A percentile compares a stretch with the other conserved stretches of the same genome.
phyloP scores from a whole-genome alignment of 371 early-diverging fungal species.

The Mucor irregularis region DNA sequence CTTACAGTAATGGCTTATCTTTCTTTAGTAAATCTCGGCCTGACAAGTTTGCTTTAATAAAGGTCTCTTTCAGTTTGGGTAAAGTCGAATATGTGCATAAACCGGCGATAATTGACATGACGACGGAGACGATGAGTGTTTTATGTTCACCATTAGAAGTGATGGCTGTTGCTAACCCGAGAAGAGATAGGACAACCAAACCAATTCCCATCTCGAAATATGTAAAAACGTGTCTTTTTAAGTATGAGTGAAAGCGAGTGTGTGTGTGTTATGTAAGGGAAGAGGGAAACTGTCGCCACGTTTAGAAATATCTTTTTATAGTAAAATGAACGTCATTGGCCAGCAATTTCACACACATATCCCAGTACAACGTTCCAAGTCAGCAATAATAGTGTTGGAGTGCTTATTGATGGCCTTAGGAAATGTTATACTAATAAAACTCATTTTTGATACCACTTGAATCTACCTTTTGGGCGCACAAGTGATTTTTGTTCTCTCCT shows the following conservation, averaged over 20 bases:
- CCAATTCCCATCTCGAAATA: not conserved
- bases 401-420: too few relatives aligned
- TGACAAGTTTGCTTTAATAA: slow-evolving; percentile 71
- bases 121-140: slow-evolving; percentile 66
- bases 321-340: too few relatives aligned
- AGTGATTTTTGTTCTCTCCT: slow-evolving; percentile 4
- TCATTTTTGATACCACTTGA: slow-evolving; percentile 5
- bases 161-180: slow-evolving; percentile 8
- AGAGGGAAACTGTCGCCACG: not conserved
- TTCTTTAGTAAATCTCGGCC: slow-evolving; percentile 86
- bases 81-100: slow-evolving; percentile 58
- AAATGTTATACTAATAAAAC: too few relatives aligned
- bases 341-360: too few relatives aligned
- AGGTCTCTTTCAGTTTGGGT: slow-evolving; percentile 57
- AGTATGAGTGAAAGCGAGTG: not conserved
- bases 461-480: slow-evolving; percentile 1
- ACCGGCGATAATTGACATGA: slow-evolving; percentile 69
- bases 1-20: slow-evolving; percentile 70
- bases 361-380: too few relatives aligned
- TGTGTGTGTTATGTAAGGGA: not conserved
- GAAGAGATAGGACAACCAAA: slow-evolving; percentile 3
- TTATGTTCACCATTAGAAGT: slow-evolving; percentile 41
- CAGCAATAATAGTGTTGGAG: too few relatives aligned
- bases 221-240: not conserved
- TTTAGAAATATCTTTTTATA: too few relatives aligned